These are phyloP conservation scores for Trapa incisa DNA, from an alignment of 345 rosid genomes.

Conservation along the genomic window DNA sequence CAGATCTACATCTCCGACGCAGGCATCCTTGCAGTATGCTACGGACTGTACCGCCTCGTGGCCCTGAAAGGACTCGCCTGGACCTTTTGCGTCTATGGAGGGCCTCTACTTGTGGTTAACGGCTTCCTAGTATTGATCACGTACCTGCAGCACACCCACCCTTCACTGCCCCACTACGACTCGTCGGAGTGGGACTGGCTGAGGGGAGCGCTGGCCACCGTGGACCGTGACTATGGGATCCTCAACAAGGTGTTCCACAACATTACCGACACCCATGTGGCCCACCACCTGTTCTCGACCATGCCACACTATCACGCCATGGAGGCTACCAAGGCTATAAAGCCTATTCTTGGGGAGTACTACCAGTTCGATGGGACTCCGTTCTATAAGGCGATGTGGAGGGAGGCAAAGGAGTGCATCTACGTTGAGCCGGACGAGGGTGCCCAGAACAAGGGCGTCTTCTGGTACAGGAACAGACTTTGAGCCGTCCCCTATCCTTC, in stretches of 20 bases:
- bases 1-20: constrained; percentile 63
- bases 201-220: constrained; percentile 71
- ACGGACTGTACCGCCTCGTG: constrained; percentile 40
- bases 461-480: constrained; percentile 64
- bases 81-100: constrained; percentile 51
- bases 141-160: constrained; percentile 82
- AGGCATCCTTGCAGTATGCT: constrained; percentile 45
- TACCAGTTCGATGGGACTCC: constrained; percentile 73
- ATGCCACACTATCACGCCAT: constrained; percentile 87
- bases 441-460: constrained; percentile 50
- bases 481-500: constrained; percentile 11
- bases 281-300: constrained; percentile 75
- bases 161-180: constrained; percentile 69
- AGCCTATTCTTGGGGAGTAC: constrained; percentile 69
- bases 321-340: constrained; percentile 86
- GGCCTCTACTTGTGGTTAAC: constrained; percentile 59
- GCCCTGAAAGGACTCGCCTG: constrained; percentile 49
- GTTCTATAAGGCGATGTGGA: constrained; percentile 51
- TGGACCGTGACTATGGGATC: constrained; percentile 77
- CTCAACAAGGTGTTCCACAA: constrained; percentile 76
- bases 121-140: constrained; percentile 61
- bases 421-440: constrained; percentile 67
- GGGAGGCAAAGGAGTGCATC: constrained; percentile 85
- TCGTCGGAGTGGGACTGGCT: constrained; percentile 89
- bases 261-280: constrained; percentile 81